Evolutionary conservation across 768 basidiomycete genomes (phyloP), one percentile per base, ranked within the genome.

Genomic region (Boletus vermiculosoides): DNA sequence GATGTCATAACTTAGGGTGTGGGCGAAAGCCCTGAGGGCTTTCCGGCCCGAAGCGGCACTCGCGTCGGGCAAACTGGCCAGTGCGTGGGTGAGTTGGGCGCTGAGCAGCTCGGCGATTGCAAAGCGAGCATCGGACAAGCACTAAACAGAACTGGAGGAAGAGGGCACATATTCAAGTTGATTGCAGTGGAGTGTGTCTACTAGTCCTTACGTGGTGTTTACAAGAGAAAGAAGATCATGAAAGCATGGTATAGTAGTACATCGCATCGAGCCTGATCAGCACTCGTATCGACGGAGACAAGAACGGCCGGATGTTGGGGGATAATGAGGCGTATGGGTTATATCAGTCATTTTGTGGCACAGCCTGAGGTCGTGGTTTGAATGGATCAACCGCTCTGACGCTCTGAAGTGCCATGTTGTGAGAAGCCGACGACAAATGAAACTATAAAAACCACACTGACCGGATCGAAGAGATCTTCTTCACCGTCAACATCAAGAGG

Each of bases 401-500:
- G 5, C 39, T 52, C 64, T 66, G 34, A 42, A 33, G 48, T 33
- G 6, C 4, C 49, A 22, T 25, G 33, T 0, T 5, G 23, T 63
- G 41, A 64, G 56, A 54, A 47, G 9, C 23, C 0, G 16, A 13
- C 4, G 10, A 40, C 5, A 12, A 10, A 23, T 10, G 12, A 25
- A 4, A 34, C 1, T 5, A 25, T n/a, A 11, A 34, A 18, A n/a
- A n/a, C 31, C 15, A 54, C 18, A 49, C 66, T 48, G 23, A 67
- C 66, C 10, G 49, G 34, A 36, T 60, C 63, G 5, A 66, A 51
- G 2, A 31, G 55, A 45, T 69, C 70, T 36, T 70, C 63, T 2
- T 6, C 50, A 9, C 68, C 67, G 2, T 71, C 68, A 30, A 63
- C 63, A 12, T 70, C 63, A 15, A 70, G 63, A 1, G 68, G 68